A percentile compares a stretch with the other conserved stretches of the same genome.
phyloP scores from a whole-genome alignment of 148 eudicot species.

The Cornus kousa region DNA sequence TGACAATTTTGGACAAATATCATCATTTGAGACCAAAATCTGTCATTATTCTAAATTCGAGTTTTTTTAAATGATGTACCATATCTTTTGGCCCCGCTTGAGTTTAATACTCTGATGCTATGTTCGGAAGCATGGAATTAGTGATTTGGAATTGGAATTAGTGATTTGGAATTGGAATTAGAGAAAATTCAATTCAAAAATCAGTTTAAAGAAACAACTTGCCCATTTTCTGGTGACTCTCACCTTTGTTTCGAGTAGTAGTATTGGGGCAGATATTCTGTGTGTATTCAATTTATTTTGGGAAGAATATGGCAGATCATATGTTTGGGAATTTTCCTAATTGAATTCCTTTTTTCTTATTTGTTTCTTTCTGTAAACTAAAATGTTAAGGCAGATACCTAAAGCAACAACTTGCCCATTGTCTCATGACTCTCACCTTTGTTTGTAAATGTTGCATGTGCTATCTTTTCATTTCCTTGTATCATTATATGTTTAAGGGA shows the following conservation, averaged over 20 bases:
- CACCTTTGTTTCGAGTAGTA: too few relatives aligned
- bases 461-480: background rate
- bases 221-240: too few relatives aligned
- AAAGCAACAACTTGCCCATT: background rate
- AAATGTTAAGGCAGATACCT: background rate
- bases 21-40: background rate
- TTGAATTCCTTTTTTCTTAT: too few relatives aligned
- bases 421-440: background rate
- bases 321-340: too few relatives aligned
- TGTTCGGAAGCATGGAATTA: too few relatives aligned
- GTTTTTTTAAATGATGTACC: background rate
- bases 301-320: background rate
- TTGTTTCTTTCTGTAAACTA: background rate
- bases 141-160: too few relatives aligned
- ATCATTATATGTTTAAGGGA: background rate
- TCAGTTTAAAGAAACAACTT: too few relatives aligned
- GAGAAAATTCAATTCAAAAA: too few relatives aligned
- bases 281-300: too few relatives aligned
- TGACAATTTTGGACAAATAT: background rate
- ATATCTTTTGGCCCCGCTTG: background rate
- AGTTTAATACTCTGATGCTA: background rate
- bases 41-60: background rate
- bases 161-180: too few relatives aligned
- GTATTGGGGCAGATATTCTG: too few relatives aligned
- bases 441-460: background rate